Conservation (phyloP, 768 basidiomycete species). For the Phaeotremella skinneri region DNA sequence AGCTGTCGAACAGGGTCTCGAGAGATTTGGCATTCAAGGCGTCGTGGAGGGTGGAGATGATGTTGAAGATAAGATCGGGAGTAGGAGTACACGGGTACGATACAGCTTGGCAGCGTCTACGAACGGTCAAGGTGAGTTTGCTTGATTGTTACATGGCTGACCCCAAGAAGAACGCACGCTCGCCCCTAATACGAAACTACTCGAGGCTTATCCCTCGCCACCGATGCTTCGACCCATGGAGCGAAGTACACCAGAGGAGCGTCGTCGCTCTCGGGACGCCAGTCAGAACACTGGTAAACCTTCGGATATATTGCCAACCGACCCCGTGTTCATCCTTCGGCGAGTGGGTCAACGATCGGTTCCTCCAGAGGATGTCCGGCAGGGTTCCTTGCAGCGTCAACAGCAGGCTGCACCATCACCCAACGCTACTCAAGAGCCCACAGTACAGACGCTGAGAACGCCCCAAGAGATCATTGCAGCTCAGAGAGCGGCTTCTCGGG, state of each 20-base stretch:
- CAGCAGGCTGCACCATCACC: slow-evolving; percentile 14
- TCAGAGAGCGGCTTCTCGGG: slow-evolving; percentile 79
- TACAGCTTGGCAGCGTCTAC: slow-evolving; percentile 69
- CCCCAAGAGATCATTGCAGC: slow-evolving; percentile 90
- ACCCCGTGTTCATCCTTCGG: slow-evolving; percentile 86
- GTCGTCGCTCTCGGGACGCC: slow-evolving; percentile 85
- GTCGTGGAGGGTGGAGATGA: slow-evolving; percentile 98
- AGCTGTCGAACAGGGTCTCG: slow-evolving; percentile 86
- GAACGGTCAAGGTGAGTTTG: slow-evolving; percentile 64
- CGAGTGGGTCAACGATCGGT: slow-evolving; percentile 68
- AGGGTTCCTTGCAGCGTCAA: slow-evolving; percentile 16
- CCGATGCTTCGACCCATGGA: slow-evolving; percentile 69
- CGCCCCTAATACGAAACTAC: slow-evolving; percentile 72
- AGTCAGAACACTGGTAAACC: slow-evolving; percentile 64
- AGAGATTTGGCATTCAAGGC: slow-evolving; percentile 91
- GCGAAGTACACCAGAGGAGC: slow-evolving; percentile 61
- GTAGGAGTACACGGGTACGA: slow-evolving; percentile 72
- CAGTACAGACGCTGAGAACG: slow-evolving; percentile 52
- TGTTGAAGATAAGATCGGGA: slow-evolving; percentile 84
- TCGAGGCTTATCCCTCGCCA: slow-evolving; percentile 76
- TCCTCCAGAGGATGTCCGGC: slow-evolving; percentile 4
- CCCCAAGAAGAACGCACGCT: slow-evolving; percentile 67
- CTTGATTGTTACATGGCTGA: slow-evolving; percentile 5
- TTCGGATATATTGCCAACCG: slow-evolving; percentile 74
- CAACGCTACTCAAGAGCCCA: slow-evolving; percentile 1